A percentile compares a stretch with the other conserved stretches of the same genome.
Conservation (phyloP, 345 rosid genomes). For the Melaleuca alternifolia region DNA sequence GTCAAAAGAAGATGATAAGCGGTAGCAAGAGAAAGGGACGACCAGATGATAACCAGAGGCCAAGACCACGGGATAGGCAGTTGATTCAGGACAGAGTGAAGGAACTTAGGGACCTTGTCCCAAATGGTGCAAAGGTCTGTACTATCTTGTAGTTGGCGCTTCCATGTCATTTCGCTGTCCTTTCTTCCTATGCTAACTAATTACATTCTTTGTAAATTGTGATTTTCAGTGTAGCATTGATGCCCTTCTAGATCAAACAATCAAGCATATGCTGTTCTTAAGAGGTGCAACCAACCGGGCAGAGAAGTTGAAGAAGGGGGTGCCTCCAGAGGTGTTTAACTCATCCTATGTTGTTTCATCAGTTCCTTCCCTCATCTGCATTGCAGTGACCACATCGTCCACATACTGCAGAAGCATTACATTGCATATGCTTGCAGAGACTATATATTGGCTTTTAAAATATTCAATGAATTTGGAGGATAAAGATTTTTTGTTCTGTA, state of each 20-base stretch:
- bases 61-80: slow-evolving; percentile 65
- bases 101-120: slow-evolving; percentile 60
- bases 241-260: slow-evolving; percentile 42
- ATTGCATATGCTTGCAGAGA: neutral
- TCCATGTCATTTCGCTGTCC: neutral
- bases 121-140: slow-evolving; percentile 36
- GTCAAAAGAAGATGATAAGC: slow-evolving; percentile 10
- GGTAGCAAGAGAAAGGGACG: slow-evolving; percentile 26
- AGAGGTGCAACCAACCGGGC: slow-evolving; percentile 45
- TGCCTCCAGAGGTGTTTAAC: slow-evolving; percentile 30
- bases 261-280: slow-evolving; percentile 47
- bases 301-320: slow-evolving; percentile 34
- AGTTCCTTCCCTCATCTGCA: neutral
- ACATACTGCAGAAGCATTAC: neutral
- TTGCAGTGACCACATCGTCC: neutral
- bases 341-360: neutral
- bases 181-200: neutral
- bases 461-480: neutral
- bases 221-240: slow-evolving; percentile 67
- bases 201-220: neutral
- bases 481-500: neutral
- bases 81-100: slow-evolving; percentile 61
- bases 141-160: neutral
- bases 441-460: neutral
- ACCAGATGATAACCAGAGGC: slow-evolving; percentile 35